Evolutionary conservation across 2,329 filamentous ascomycete genomes (phyloP).

Genomic region (Gaeumannomyces tritici): DNA sequence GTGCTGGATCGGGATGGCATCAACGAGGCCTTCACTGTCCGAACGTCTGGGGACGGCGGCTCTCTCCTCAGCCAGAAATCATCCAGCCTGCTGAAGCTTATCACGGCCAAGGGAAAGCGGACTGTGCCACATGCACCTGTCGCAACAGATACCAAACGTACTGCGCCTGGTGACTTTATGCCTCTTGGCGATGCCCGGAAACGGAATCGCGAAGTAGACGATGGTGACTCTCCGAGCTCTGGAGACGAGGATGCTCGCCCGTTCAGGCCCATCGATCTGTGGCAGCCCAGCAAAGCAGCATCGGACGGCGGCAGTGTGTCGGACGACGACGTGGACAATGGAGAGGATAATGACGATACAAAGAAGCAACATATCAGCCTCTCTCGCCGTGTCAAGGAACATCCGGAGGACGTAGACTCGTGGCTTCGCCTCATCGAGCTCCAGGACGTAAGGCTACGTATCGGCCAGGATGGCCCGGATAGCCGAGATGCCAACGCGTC

Average conservation of each 20-base stretch:
- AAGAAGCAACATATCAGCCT: slow-evolving; percentile 51
- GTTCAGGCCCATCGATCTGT: slow-evolving; percentile 55
- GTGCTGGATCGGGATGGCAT: slow-evolving; percentile 58
- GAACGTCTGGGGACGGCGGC: slow-evolving; percentile 31
- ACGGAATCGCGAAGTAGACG: slow-evolving; percentile 25
- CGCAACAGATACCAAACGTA: not conserved
- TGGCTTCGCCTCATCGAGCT: slow-evolving; percentile 76
- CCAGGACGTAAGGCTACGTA: slow-evolving; percentile 47
- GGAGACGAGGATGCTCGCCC: slow-evolving; percentile 36
- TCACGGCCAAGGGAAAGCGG: not conserved
- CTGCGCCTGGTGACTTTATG: slow-evolving; percentile 34
- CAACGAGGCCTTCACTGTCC: slow-evolving; percentile 43
- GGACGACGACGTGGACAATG: slow-evolving; percentile 17
- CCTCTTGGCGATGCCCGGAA: slow-evolving; percentile 32
- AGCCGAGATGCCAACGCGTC: slow-evolving; percentile 39
- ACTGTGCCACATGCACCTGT: not conserved
- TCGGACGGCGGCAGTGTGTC: slow-evolving; percentile 34
- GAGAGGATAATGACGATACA: slow-evolving; percentile 21
- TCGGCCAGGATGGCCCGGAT: not conserved
- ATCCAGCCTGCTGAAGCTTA: slow-evolving; percentile 20
- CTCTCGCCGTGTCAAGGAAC: slow-evolving; percentile 50
- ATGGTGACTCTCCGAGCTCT: slow-evolving; percentile 7
- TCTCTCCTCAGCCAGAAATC: slow-evolving; percentile 32
- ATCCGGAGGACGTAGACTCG: slow-evolving; percentile 56
- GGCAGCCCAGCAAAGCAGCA: slow-evolving; percentile 44